Base-by-base conservation (phyloP, 2,329 filamentous ascomycete species). In the Epichloe bromicola region DNA sequence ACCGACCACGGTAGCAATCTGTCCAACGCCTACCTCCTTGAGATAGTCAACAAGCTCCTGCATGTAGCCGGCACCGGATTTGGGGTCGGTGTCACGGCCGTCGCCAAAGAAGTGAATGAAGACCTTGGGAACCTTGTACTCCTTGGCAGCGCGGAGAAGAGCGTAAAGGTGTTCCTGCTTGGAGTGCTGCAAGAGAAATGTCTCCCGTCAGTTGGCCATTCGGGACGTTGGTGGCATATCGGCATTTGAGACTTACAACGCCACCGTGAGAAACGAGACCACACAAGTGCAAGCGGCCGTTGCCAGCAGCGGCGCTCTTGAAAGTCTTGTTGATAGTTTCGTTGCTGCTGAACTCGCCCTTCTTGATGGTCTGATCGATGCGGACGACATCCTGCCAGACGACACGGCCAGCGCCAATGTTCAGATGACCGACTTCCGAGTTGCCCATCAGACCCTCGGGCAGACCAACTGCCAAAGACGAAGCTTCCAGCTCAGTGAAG, bases 81-180 rank as follows among this genome's bases (percentile, higher is more conserved):
- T 96, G 67, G 93, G 93, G 68, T 98, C 93, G 58, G 91, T 97
- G 66, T 98, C 93, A 67, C 93, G 87, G 61, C 93, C 93, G 70
- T 98, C 93, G 57, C 88, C 93, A 66, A 98, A 97, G 80, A 97
- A 97, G 79, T 98, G 93, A 65, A 98, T 94, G 75, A 85, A 97
- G 61, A 98, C 90, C 63, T 97, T 77, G 59, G 90, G 88, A 36
- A 98, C 80, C 46, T 80, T 82, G 63, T 87, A 82, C 61, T 87
- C 83, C 78, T 96, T 96, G 64, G 93, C 93, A 38, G 93, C 86
- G 68, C 86, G 80, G 58, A 98, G 80, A 38, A 98, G 80, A 52
- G 83, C 84, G 64, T 93, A 86, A 53, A 98, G 78, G 69, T 98
- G 93, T 56, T 85, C 85, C 74, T 96, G 94, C 75, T 98, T 94